These are phyloP conservation scores for Calonectria naviculata DNA, from an alignment of 2,329 filamentous ascomycete genomes.

Conservation along the genomic window DNA sequence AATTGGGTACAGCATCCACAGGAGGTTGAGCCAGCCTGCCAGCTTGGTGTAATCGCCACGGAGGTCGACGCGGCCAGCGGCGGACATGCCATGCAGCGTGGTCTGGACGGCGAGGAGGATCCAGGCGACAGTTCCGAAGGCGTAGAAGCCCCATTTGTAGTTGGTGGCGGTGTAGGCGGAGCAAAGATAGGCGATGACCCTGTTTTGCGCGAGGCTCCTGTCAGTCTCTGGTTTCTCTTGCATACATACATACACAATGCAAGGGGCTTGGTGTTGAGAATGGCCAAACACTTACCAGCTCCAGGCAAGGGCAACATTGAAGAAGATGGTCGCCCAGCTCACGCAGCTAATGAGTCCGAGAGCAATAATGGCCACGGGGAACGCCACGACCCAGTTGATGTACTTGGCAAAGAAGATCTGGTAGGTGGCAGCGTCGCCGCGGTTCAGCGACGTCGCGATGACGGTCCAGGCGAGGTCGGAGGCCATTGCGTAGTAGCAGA, in stretches of 20 bases:
- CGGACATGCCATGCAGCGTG: conserved; percentile 49
- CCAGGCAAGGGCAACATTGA: conserved; percentile 61
- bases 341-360: conserved; percentile 63
- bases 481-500: conserved; percentile 64
- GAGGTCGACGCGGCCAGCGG: conserved; percentile 54
- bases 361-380: conserved; percentile 56
- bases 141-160: conserved; percentile 70
- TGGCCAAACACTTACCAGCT: conserved; percentile 54
- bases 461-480: conserved; percentile 60
- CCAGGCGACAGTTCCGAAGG: conserved; percentile 62
- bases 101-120: conserved; percentile 56
- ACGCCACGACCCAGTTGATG: conserved; percentile 64
- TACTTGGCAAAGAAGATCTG: conserved; percentile 69
- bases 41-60: conserved; percentile 57
- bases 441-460: conserved; percentile 45
- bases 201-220: conserved; percentile 7
- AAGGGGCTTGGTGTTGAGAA: neutral
- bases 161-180: conserved; percentile 58
- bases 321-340: conserved; percentile 67
- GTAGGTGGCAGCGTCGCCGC: conserved; percentile 43
- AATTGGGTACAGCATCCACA: conserved; percentile 67
- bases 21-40: conserved; percentile 59
- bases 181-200: conserved; percentile 60
- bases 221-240: neutral
- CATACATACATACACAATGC: neutral